Conservation (phyloP, 768 basidiomycete genomes). For the Mrakia hoshinonis region DNA sequence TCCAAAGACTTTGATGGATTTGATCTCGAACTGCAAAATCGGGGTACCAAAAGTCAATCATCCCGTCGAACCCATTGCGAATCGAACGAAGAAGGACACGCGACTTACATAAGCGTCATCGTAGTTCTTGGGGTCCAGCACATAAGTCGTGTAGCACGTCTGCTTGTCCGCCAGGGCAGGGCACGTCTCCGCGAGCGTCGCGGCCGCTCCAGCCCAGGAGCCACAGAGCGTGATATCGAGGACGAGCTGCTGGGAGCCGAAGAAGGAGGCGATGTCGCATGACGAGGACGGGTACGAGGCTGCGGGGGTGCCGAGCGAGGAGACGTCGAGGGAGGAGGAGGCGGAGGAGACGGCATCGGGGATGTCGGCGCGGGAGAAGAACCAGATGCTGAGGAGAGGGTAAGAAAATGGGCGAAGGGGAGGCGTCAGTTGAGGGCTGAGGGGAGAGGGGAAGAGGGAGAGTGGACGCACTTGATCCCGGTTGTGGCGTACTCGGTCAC, state of each 20-base stretch:
- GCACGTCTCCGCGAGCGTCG: conserved; percentile 46
- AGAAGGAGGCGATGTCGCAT: conserved; percentile 46
- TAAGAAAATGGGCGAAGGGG: not conserved
- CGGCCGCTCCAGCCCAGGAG: conserved; percentile 50
- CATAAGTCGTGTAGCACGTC: conserved; percentile 52
- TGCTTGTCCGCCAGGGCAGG: conserved; percentile 39
- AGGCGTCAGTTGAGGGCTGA: not conserved
- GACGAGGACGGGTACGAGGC: conserved; percentile 57
- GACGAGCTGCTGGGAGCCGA: conserved; percentile 37
- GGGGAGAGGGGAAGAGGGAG: not conserved
- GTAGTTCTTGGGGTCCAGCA: conserved; percentile 56
- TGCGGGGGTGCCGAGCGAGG: conserved; percentile 50
- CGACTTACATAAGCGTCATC: conserved; percentile 49
- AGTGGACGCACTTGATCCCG: conserved; percentile 45
- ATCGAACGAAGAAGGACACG: too few species aligned
- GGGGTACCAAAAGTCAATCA: too few species aligned
- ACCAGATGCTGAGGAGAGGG: conserved; percentile 53
- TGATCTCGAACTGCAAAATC: conserved; percentile 56
- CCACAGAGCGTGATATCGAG: conserved; percentile 62
- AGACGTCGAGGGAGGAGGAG: conserved; percentile 28
- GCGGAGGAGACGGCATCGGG: conserved; percentile 25
- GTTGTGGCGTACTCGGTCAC: conserved; percentile 61
- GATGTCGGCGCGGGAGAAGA: conserved; percentile 45
- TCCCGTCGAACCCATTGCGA: too few species aligned
- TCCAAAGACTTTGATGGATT: conserved; percentile 51